Evolutionary conservation across 208 protist species (phyloP).

Genomic region (Crithidia fasciculata): DNA sequence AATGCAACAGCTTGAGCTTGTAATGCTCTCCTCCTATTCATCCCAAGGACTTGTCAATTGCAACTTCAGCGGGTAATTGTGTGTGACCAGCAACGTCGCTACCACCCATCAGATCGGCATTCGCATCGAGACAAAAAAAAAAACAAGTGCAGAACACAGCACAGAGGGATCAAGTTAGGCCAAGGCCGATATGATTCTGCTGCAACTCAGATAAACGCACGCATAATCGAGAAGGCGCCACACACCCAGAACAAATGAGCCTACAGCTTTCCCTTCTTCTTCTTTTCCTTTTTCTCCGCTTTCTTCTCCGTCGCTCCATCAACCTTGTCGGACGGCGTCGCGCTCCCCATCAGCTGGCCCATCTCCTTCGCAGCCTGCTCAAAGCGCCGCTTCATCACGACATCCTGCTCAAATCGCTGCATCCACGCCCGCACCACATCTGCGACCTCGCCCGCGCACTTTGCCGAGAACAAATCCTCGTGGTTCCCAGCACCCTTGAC

Average conservation of each 20-base stretch:
- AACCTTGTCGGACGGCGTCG: constrained; percentile 14
- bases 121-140: not conserved
- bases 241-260: not conserved
- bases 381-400: constrained; percentile 68
- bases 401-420: constrained; percentile 84
- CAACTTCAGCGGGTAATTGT: not conserved
- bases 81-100: constrained; percentile 12
- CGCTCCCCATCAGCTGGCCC: constrained; percentile 58
- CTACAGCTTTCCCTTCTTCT: constrained; percentile 48
- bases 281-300: constrained; percentile 83
- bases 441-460: constrained; percentile 63
- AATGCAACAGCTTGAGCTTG: no score
- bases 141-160: not conserved
- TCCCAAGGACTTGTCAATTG: no score
- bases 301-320: constrained; percentile 44
- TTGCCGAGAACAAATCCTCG: constrained; percentile 55
- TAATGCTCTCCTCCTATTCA: no score
- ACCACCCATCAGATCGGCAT: not conserved
- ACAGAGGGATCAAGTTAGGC: not conserved
- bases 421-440: constrained; percentile 71
- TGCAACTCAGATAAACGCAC: not conserved
- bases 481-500: constrained; percentile 70
- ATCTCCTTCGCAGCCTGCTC: constrained; percentile 86
- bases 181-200: not conserved
- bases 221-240: not conserved